Evolutionary conservation across 805 yeast species (phyloP).

Genomic region (Priceomyces fermenticarens): DNA sequence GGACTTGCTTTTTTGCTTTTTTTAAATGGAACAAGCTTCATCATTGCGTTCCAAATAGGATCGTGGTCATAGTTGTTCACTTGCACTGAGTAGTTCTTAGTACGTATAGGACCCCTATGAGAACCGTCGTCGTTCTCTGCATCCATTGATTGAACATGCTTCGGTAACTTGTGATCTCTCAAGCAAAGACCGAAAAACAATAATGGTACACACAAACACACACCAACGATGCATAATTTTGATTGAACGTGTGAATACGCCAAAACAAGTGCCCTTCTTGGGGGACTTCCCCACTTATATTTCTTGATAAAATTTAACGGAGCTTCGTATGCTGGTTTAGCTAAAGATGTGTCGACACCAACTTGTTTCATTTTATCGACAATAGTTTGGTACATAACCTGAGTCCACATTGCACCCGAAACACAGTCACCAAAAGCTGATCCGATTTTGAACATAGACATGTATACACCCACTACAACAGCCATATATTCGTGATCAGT

Average conservation of each 20-base stretch:
- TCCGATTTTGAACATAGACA: slow-evolving; percentile 60
- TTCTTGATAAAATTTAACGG: slow-evolving; percentile 49
- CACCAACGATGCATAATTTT: slow-evolving; percentile 53
- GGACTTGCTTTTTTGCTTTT: neutral
- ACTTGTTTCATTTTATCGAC: slow-evolving; percentile 22
- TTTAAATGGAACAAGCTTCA: neutral
- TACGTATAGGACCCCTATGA: too few species aligned
- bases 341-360: slow-evolving; percentile 25
- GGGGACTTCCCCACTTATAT: slow-evolving; percentile 63
- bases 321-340: slow-evolving; percentile 27
- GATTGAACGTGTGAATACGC: slow-evolving; percentile 62
- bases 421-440: slow-evolving; percentile 60
- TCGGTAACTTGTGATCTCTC: slow-evolving; percentile 57
- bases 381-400: slow-evolving; percentile 47
- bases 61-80: too few species aligned
- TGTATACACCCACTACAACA: slow-evolving; percentile 53
- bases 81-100: too few species aligned
- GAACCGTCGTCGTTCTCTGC: too few species aligned
- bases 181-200: slow-evolving; percentile 45
- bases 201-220: slow-evolving; percentile 53
- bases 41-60: slow-evolving; percentile 15
- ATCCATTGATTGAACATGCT: too few species aligned
- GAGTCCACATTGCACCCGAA: slow-evolving; percentile 73
- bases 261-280: slow-evolving; percentile 52
- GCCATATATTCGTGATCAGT: slow-evolving; percentile 66